Evolutionary conservation across 2,329 filamentous ascomycete species (phyloP).

Genomic region (Malbranchea cinnamomea): DNA sequence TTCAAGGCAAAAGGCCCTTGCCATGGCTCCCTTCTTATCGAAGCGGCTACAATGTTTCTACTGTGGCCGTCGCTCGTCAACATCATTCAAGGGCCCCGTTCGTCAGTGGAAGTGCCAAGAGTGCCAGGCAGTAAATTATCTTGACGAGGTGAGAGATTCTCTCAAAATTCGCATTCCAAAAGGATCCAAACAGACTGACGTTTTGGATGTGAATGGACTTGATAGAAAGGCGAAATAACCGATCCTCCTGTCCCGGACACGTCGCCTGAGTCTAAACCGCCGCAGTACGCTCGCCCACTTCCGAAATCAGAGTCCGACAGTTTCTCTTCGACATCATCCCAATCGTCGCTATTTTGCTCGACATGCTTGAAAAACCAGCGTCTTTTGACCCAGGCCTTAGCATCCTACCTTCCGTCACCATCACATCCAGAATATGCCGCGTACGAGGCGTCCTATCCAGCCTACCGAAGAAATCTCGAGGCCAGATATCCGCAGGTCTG

Average conservation of each 20-base stretch:
- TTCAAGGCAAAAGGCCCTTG: slow-evolving; percentile 9
- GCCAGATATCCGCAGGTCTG: slow-evolving; percentile 81
- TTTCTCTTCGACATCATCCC: slow-evolving; percentile 17
- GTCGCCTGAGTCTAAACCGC: slow-evolving; percentile 29
- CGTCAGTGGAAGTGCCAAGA: slow-evolving; percentile 56
- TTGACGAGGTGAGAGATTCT: slow-evolving; percentile 55
- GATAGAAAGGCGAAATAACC: slow-evolving; percentile 70
- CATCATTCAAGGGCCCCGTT: slow-evolving; percentile 42
- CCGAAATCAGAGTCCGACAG: slow-evolving; percentile 34
- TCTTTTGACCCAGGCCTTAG: slow-evolving; percentile 58
- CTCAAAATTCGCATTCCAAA: background rate
- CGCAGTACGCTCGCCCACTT: slow-evolving; percentile 32
- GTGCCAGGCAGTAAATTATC: slow-evolving; percentile 78
- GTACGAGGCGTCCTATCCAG: slow-evolving; percentile 53
- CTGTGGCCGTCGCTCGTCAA: slow-evolving; percentile 54
- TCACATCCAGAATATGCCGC: slow-evolving; percentile 53
- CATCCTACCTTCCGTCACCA: slow-evolving; percentile 59
- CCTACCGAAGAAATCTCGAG: slow-evolving; percentile 60
- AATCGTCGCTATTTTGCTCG: slow-evolving; percentile 47
- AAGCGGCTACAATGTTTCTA: slow-evolving; percentile 61
- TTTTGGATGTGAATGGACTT: background rate
- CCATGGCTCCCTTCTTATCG: slow-evolving; percentile 28
- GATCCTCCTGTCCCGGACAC: slow-evolving; percentile 59
- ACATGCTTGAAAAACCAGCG: slow-evolving; percentile 82
- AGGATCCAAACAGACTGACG: slow-evolving; percentile 12